phyloP scores from a whole-genome alignment of 176 grass and related monocot species.

The Carex kokanica region DNA sequence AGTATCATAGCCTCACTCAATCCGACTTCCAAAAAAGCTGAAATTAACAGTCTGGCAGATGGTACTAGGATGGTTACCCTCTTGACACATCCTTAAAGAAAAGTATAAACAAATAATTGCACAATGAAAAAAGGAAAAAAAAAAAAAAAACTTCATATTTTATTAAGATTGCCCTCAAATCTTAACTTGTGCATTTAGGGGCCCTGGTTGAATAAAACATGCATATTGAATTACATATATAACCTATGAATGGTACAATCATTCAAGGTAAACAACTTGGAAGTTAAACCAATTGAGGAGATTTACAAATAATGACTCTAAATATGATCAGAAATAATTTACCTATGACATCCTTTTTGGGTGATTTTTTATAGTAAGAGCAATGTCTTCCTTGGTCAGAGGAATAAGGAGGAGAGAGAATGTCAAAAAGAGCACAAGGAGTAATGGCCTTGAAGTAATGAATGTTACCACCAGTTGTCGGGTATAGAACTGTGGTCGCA shows the following conservation, averaged over 20 bases:
- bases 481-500: conserved; percentile 83
- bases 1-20: not conserved
- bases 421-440: conserved; percentile 91
- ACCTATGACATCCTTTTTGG: conserved; percentile 45
- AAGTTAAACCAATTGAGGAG: not conserved
- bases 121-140: not conserved
- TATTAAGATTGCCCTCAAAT: not conserved
- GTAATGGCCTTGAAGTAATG: conserved; percentile 92
- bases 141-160: not conserved
- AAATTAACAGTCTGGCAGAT: not conserved
- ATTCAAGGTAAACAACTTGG: not conserved
- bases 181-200: not conserved
- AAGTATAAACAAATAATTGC: not conserved
- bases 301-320: not conserved
- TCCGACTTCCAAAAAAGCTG: not conserved
- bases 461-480: conserved; percentile 80
- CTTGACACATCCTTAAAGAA: not conserved
- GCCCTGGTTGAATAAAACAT: not conserved
- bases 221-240: not conserved
- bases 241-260: not conserved
- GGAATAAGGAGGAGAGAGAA: conserved; percentile 88
- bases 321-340: conserved; percentile 23
- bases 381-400: conserved; percentile 73
- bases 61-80: not conserved
- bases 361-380: conserved; percentile 74